Evolutionary conservation across 2,329 filamentous ascomycete genomes (phyloP).

Genomic region (Pestalotiopsis sp.): DNA sequence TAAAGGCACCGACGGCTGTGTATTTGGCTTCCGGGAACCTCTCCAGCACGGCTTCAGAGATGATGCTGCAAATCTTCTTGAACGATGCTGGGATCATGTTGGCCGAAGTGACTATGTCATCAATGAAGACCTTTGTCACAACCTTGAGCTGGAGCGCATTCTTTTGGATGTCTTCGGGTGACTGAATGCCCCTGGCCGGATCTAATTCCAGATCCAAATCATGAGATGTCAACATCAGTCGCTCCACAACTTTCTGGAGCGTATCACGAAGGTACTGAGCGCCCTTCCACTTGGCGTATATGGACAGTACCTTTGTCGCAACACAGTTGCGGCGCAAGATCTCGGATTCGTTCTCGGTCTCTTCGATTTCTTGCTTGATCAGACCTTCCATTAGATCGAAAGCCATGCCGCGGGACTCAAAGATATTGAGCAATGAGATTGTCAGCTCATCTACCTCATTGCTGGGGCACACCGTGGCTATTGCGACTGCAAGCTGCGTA

Average conservation of each 20-base stretch:
- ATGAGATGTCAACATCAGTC: slow-evolving; percentile 67
- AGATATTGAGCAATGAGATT: slow-evolving; percentile 70
- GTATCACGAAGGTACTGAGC: slow-evolving; percentile 64
- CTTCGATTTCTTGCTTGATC: slow-evolving; percentile 70
- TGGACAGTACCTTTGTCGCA: slow-evolving; percentile 72
- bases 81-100: slow-evolving; percentile 65
- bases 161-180: slow-evolving; percentile 65
- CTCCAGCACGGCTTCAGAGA: slow-evolving; percentile 64
- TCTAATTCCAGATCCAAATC: slow-evolving; percentile 71
- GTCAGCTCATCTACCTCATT: slow-evolving; percentile 71
- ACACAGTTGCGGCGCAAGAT: slow-evolving; percentile 70
- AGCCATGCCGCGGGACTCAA: slow-evolving; percentile 65
- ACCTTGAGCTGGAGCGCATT: slow-evolving; percentile 69
- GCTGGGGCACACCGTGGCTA: slow-evolving; percentile 68
- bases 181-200: slow-evolving; percentile 58
- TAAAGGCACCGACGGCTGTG: slow-evolving; percentile 71
- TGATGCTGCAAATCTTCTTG: slow-evolving; percentile 69
- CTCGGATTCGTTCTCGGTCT: slow-evolving; percentile 71
- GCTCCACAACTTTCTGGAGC: slow-evolving; percentile 67
- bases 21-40: slow-evolving; percentile 73
- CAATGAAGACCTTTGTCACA: slow-evolving; percentile 72
- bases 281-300: slow-evolving; percentile 75
- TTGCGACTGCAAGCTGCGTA: slow-evolving; percentile 63
- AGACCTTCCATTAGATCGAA: slow-evolving; percentile 68
- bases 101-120: slow-evolving; percentile 69